Percentiles rank a stretch among this genome's conserved stretches.
These are phyloP conservation scores for Chrysopogon serrulatus DNA, from an alignment of 176 grass and related monocot genomes.

Conservation along the genomic window DNA sequence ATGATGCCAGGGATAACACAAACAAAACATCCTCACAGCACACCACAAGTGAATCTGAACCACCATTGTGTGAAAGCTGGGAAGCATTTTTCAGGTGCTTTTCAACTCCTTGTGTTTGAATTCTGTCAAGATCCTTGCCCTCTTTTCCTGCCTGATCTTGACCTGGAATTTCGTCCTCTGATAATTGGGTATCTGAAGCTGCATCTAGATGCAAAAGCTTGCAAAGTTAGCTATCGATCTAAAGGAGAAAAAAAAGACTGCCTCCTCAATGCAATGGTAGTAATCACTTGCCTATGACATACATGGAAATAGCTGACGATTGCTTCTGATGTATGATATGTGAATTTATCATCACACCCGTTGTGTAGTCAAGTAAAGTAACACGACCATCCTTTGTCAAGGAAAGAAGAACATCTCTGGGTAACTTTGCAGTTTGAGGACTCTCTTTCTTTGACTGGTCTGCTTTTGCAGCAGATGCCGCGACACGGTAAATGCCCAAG, in stretches of 20 bases:
- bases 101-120: slow-evolving; percentile 38
- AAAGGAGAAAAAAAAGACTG: slow-evolving; percentile 1
- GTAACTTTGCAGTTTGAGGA: slow-evolving; percentile 25
- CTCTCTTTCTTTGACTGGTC: slow-evolving; percentile 35
- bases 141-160: slow-evolving; percentile 25
- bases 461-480: slow-evolving; percentile 20
- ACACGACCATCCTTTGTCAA: slow-evolving; percentile 68
- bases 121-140: slow-evolving; percentile 19
- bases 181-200: slow-evolving; percentile 29
- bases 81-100: slow-evolving; percentile 29
- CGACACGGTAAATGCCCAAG: slow-evolving; percentile 21
- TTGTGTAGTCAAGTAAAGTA: slow-evolving; percentile 49
- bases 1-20: slow-evolving; percentile 55
- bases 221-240: slow-evolving; percentile 15
- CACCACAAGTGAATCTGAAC: slow-evolving; percentile 62
- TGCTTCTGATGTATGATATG: slow-evolving; percentile 55
- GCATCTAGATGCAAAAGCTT: slow-evolving; percentile 43
- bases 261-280: slow-evolving; percentile 14
- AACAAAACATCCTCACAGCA: slow-evolving; percentile 63
- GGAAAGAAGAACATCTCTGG: slow-evolving; percentile 56
- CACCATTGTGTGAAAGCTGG: slow-evolving; percentile 7
- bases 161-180: slow-evolving; percentile 23
- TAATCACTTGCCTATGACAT: slow-evolving; percentile 91
- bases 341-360: slow-evolving; percentile 52
- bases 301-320: slow-evolving; percentile 55